Percentiles rank a stretch among this genome's conserved stretches.
phyloP scores from a whole-genome alignment of 371 early-diverging fungal genomes.

The Gilbertella persicaria region DNA sequence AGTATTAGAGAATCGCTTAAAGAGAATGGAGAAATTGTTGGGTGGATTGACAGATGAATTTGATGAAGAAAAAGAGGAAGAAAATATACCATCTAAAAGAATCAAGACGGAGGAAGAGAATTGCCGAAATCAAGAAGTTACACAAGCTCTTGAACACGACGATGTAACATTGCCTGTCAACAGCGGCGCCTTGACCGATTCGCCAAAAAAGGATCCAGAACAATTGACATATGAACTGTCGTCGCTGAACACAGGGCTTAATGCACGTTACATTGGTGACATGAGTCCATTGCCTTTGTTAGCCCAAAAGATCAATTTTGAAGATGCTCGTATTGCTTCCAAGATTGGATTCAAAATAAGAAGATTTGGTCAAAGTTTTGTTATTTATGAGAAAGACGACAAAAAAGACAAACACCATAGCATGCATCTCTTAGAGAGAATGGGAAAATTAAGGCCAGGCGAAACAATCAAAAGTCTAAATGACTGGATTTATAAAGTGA shows the following conservation, averaged over 20 bases:
- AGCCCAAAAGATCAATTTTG: constrained; percentile 44
- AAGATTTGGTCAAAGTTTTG: constrained; percentile 40
- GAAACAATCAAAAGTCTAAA: constrained; percentile 40
- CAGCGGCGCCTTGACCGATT: constrained; percentile 3
- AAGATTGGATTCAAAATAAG: constrained; percentile 34
- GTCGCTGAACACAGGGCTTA: constrained; percentile 21
- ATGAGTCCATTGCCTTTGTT: constrained; percentile 43
- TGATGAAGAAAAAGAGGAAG: neutral
- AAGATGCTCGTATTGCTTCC: constrained; percentile 27
- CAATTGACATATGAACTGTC: constrained; percentile 18
- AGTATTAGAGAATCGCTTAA: constrained; percentile 63
- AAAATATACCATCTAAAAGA: neutral
- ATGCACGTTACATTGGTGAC: constrained; percentile 42
- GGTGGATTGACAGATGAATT: constrained; percentile 30
- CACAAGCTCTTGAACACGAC: constrained; percentile 1
- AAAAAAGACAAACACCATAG: constrained; percentile 9
- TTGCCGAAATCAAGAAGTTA: no score
- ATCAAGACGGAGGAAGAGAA: constrained; percentile 7
- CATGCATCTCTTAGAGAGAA: constrained; percentile 19
- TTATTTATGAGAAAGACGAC: constrained; percentile 31
- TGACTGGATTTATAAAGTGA: constrained; percentile 44
- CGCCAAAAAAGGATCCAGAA: neutral
- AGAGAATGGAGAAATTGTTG: constrained; percentile 67
- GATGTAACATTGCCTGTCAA: neutral
- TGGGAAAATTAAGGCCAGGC: constrained; percentile 38